Evolutionary conservation across 768 basidiomycete genomes (phyloP), one percentile per base, ranked within the genome.

Genomic region (Termitomyces sp.): DNA sequence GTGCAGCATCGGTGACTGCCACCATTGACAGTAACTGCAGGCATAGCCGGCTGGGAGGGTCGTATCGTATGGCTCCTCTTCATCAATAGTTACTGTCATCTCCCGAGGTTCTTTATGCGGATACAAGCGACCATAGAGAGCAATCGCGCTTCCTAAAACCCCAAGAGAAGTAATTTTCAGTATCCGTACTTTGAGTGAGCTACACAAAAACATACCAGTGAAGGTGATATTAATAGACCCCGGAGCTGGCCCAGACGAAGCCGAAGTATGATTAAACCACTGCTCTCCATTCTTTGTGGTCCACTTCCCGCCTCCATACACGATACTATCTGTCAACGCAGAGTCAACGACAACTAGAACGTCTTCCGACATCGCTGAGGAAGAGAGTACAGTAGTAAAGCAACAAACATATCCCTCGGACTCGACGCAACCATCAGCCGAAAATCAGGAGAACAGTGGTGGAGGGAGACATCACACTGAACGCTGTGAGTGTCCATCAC

Each of bases 11-110:
- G 50, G 50, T 3, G 56, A 57, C 43, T 57, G 56, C 50, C 49
- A 57, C 56, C 43, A 57, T 38, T 57, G 56, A 52, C 40, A 52
- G 30, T 57, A 57, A 16, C 7, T 52, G n/a, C 50, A 43, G 52
- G 41, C 50, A 28, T 6, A 16, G 5, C 26, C 28, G 1, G 18
- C 14, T 9, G 32, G 10, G 16, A 52, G 52, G 0, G 11, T 18
- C 22, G 50, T 38, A 18, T 35, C 1, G 24, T 10, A 52, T 9
- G 56, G 5, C 5, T 45, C 26, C 18, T 44, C 24, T 18, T 26
- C 33, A 36, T 57, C 56, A 6, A 57, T 57, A 11, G 50, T 57
- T 14, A 52, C 43, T 36, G 43, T 36, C 43, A 57, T 51, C 13
- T 35, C 43, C 22, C 46, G 49, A 20, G 56, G 52, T 8, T 35